Evolutionary conservation across 2,329 filamentous ascomycete species (phyloP), one percentile per base, ranked within the genome.

Genomic region (Sordariomycetes sp.): DNA sequence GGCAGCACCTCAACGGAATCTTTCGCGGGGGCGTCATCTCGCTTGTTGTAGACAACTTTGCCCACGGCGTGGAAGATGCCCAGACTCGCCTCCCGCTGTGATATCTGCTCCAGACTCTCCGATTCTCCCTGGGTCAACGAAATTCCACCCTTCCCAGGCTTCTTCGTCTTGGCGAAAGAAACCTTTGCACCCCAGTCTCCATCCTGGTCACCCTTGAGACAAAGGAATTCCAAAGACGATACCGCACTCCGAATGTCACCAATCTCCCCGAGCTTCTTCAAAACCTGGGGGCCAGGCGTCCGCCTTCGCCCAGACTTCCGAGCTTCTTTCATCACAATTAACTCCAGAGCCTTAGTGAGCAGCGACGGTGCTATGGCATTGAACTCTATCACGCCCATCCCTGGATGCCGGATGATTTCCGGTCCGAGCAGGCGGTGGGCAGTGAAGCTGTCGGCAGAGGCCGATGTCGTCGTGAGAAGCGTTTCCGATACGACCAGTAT

Each of bases 51-150:
- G 1, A 97, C 85, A 2, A 99, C 89, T 67, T 94, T 96, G 3
- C 92, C 94, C 13, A 97, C 88, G 0, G 94, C 90, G 68, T 99
- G 94, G 66, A 99, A 99, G 55, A 99, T 90, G 1, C 92, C 94
- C 2, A 99, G 75, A 61, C 86, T 96, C 17, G 88, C 86, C 71
- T 97, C 94, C 58, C 94, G 82, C 65, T 91, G 89, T 1, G 88
- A 90, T 24, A 97, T 81, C 59, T 94, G 74, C 65, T 90, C 83
- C 10, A 97, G 70, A 5, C 84, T 91, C 61, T 95, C 86, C 59
- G 81, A 76, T 68, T 97, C 94, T 65, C 86, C 85, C 60, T 80
- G 79, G 0, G 90, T 96, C 59, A 95, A 70, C 3, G 73, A 71
- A 10, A 82, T 74, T 22, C 70, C 69, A 52, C 81, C 80, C 62